Evolutionary conservation across 768 basidiomycete species (phyloP).

Genomic region (Amanita polypyramis): DNA sequence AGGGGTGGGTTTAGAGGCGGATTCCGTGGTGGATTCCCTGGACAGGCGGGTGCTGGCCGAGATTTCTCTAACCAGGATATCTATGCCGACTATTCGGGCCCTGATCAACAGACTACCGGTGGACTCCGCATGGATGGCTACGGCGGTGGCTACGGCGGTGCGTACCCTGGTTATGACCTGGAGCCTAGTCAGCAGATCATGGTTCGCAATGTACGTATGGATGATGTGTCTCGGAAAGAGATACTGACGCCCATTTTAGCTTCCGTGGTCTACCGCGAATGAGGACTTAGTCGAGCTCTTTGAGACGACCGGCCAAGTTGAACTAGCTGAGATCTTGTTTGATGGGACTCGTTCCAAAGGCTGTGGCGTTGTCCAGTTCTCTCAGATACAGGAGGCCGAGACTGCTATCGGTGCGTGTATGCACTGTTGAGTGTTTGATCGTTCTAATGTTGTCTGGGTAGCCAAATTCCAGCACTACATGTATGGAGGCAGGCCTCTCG

Average conservation of each 20-base stretch:
- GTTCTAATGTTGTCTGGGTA: conserved; percentile 12
- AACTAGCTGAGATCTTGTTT: conserved; percentile 89
- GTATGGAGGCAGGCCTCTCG: conserved; percentile 86
- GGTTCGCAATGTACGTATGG: conserved; percentile 84
- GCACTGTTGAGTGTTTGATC: neutral
- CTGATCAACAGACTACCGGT: conserved; percentile 52
- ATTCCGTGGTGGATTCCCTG: conserved; percentile 37
- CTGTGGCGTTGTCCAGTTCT: conserved; percentile 92
- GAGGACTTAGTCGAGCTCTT: conserved; percentile 97
- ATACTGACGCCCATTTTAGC: conserved; percentile 28
- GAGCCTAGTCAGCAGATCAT: conserved; percentile 96
- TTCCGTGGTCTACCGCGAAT: conserved; percentile 98
- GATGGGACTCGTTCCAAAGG: conserved; percentile 92
- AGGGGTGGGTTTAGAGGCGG: conserved; percentile 40
- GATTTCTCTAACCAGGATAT: conserved; percentile 83
- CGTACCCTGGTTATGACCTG: conserved; percentile 36
- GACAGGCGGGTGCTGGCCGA: conserved; percentile 39
- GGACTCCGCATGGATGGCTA: conserved; percentile 29
- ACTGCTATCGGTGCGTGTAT: conserved; percentile 71
- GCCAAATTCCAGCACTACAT: conserved; percentile 95
- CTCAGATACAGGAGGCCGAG: conserved; percentile 79
- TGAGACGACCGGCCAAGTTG: conserved; percentile 93
- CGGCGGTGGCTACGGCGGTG: conserved; percentile 22
- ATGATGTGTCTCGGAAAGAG: conserved; percentile 1
- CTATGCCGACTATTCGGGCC: conserved; percentile 89